These are phyloP conservation scores for Wickerhamiella bombiphila DNA, from an alignment of 805 yeast genomes.

Conservation along the genomic window DNA sequence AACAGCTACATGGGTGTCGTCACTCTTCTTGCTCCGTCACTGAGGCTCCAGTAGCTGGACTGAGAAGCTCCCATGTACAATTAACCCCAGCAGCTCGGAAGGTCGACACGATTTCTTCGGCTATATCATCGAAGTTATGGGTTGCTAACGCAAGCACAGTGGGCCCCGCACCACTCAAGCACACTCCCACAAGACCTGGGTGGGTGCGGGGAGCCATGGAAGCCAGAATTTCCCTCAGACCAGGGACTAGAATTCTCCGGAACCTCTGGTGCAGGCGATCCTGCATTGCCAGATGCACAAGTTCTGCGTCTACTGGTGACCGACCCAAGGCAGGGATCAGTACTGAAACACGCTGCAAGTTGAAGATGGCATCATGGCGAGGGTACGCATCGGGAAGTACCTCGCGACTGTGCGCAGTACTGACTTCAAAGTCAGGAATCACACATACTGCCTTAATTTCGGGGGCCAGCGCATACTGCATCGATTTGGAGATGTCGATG, in stretches of 20 bases:
- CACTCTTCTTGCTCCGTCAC: not conserved
- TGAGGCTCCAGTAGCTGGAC: slow-evolving; percentile 65
- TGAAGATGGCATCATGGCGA: slow-evolving; percentile 73
- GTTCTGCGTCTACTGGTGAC: slow-evolving; percentile 63
- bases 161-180: slow-evolving; percentile 97
- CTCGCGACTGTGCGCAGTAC: slow-evolving; percentile 81
- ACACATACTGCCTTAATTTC: slow-evolving; percentile 78
- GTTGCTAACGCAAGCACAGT: slow-evolving; percentile 91
- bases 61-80: slow-evolving; percentile 73
- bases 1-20: not conserved
- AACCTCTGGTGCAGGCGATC: slow-evolving; percentile 97
- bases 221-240: slow-evolving; percentile 63
- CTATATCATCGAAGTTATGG: slow-evolving; percentile 69
- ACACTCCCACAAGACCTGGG: slow-evolving; percentile 81
- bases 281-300: slow-evolving; percentile 91
- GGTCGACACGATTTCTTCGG: slow-evolving; percentile 53
- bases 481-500: slow-evolving; percentile 68
- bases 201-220: slow-evolving; percentile 69
- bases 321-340: slow-evolving; percentile 84
- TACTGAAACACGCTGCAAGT: slow-evolving; percentile 83
- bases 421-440: slow-evolving; percentile 87
- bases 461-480: slow-evolving; percentile 69
- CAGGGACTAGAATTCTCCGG: slow-evolving; percentile 83
- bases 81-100: slow-evolving; percentile 50
- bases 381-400: slow-evolving; percentile 74